Evolutionary conservation across 179 eudicot species (phyloP), one percentile per base, ranked within the genome.

Genomic region (Drosera spatulata): DNA sequence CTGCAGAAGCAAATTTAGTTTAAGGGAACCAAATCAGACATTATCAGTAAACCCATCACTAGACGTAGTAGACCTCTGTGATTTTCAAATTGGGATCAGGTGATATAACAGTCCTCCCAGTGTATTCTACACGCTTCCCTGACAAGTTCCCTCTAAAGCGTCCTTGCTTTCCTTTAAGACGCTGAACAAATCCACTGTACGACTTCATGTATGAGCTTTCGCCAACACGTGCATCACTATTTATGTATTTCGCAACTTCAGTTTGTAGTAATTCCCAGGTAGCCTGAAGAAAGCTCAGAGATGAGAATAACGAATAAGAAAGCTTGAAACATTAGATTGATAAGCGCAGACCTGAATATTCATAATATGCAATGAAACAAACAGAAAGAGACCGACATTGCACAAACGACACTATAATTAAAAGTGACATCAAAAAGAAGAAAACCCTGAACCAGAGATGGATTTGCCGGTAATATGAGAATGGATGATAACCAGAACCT

Each of bases 71-170:
- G 41, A 93, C 99, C 99, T 94, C 91, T 46, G 94, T 86, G 55
- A 94, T 90, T 70, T 94, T 90, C 73, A 94, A 73, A 73, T 90
- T 94, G 60, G 99, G 97, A 71, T 90, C 99, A 37, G 97, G 97
- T 38, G 99, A 93, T 64, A 90, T 94, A 45, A 94, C 97, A 49
- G 99, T 93, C 59, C 99, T 75, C 54, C 99, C 99, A 47, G 99
- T 93, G 69, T 75, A 94, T 64, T 94, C 95, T 70, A 90, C 99
- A 75, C 99, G 99, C 81, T 94, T 93, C 45, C 99, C 99, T 39
- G 94, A 90, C 61, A 94, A 72, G 68, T 94, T 94, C 46, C 84
- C 87, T 52, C 99, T 97, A 61, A 94, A 94, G n/a, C 99, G 85
- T 50, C 99, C 99, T 73, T 90, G 94, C 73, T 94, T 90, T 59